These are phyloP conservation scores for Ophiostoma sp. DNA, from an alignment of 2,329 filamentous ascomycete species.

Conservation along the genomic window DNA sequence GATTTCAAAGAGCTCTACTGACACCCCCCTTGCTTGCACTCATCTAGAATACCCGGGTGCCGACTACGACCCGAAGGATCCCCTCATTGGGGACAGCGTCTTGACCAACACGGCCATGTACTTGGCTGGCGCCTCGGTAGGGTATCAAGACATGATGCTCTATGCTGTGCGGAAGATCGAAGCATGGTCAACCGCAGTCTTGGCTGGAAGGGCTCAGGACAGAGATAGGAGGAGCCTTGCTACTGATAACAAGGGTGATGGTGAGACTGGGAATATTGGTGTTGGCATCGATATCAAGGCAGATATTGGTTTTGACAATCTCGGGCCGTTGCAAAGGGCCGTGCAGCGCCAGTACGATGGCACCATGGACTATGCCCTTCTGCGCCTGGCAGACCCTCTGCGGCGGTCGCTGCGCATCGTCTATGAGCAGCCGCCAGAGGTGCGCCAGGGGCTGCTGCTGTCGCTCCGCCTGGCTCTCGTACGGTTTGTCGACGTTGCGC, in stretches of 20 bases:
- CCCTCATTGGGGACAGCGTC: conserved; percentile 26
- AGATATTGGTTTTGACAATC: neutral
- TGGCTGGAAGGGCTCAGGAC: neutral
- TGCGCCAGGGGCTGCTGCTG: conserved; percentile 20
- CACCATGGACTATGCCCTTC: conserved; percentile 20
- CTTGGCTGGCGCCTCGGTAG: conserved; percentile 29
- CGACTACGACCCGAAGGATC: conserved; percentile 21
- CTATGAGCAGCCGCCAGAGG: conserved; percentile 28
- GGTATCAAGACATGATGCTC: conserved; percentile 29
- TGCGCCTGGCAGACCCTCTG: conserved; percentile 28
- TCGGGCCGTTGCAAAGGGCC: neutral
- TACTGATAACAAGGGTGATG: neutral
- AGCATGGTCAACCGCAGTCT: conserved; percentile 17
- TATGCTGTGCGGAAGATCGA: conserved; percentile 45
- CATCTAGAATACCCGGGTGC: conserved; percentile 22
- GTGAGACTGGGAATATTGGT: neutral
- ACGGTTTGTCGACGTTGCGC: conserved; percentile 27
- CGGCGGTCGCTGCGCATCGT: conserved; percentile 27
- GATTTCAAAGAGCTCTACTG: too few species aligned
- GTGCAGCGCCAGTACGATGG: neutral
- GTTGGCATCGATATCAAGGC: too few species aligned
- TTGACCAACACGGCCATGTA: conserved; percentile 29
- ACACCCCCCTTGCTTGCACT: too few species aligned
- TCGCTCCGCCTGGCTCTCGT: conserved; percentile 29
- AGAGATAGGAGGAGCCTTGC: too few species aligned